Base-by-base conservation (phyloP, 169 alveolate species). In the Cryptosporidium ubiquitum region DNA sequence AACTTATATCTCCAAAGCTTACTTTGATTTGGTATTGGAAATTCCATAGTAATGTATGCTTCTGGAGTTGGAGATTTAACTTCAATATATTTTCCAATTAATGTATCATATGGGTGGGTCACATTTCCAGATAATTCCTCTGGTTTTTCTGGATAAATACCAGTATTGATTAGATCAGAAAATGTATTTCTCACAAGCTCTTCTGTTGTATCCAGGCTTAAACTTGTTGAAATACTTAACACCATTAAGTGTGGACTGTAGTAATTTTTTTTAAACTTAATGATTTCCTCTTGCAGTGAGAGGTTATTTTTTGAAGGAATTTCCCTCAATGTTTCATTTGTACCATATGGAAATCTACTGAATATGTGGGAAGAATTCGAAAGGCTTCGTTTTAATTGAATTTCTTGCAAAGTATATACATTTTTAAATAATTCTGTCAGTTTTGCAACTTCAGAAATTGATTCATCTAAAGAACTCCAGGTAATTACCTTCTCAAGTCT, bases 331-430 rank as follows among this genome's bases (percentile, higher is more conserved):
- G 84, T 70, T 23, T 70, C 84, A 49, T 70, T 70, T 35, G 60
- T 70, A 18, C 84, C 84, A 58, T 70, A 70, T 18, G 84, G 84
- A 23, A 70, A 70, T 49, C 84, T 70, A 42, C 47, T 68, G 47
- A 70, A 70, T 9, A 29, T 3, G n/a, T 70, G 84, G n/a, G 40
- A 33, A 10, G 84, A 42, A 49, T 70, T 70, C 10, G 84, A 42
- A 35, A 70, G 66, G 23, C 66, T 47, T 16, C 84, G 60, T 33
- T 49, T 70, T 18, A 70, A 35, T 26, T 70, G 84, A 2, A 20
- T 37, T 9, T 70, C 84, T 58, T 55, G 60, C n/a, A 70, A 47
- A 42, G 29, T 16, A 29, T 51, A 68, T 0, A 47, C 84, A 12
- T 29, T 23, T n/a, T 35, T 33, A 26, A 49, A 49, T 16, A 29